phyloP scores from a whole-genome alignment of 2,329 filamentous ascomycete genomes.

The Xylaria sp. region DNA sequence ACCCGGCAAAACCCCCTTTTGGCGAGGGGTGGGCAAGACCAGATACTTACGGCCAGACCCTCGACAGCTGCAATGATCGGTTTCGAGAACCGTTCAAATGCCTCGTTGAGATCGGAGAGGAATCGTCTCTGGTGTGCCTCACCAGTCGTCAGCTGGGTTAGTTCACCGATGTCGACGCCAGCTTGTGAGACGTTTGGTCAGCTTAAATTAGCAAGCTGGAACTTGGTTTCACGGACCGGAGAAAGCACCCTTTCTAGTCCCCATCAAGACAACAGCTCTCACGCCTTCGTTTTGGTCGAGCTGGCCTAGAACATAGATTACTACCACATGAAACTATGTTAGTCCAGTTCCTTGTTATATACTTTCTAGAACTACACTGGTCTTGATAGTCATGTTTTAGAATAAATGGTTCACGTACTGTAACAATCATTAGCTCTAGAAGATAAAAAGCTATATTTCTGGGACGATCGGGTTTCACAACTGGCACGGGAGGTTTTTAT shows the following conservation, averaged over 20 bases:
- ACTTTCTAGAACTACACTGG: no score
- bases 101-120: slow-evolving; percentile 49
- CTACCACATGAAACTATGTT: no score
- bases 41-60: slow-evolving; percentile 53
- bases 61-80: slow-evolving; percentile 57
- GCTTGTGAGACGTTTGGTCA: slow-evolving; percentile 29
- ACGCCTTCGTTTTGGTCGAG: slow-evolving; percentile 39
- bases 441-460: no score
- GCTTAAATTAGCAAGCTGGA: neutral
- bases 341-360: no score
- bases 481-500: no score
- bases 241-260: slow-evolving; percentile 43
- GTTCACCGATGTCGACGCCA: slow-evolving; percentile 45
- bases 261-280: slow-evolving; percentile 47
- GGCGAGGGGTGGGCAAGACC: neutral
- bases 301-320: slow-evolving; percentile 40
- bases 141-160: slow-evolving; percentile 38
- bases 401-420: no score
- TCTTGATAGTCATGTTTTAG: no score
- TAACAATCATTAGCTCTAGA: no score
- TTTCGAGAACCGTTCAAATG: slow-evolving; percentile 48
- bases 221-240: slow-evolving; percentile 40
- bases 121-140: slow-evolving; percentile 39
- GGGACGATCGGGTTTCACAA: no score
- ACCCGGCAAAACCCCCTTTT: neutral